Evolutionary conservation across 345 rosid genomes (phyloP), one percentile per base, ranked within the genome.

Genomic region (Chamaenerion angustifolium): DNA sequence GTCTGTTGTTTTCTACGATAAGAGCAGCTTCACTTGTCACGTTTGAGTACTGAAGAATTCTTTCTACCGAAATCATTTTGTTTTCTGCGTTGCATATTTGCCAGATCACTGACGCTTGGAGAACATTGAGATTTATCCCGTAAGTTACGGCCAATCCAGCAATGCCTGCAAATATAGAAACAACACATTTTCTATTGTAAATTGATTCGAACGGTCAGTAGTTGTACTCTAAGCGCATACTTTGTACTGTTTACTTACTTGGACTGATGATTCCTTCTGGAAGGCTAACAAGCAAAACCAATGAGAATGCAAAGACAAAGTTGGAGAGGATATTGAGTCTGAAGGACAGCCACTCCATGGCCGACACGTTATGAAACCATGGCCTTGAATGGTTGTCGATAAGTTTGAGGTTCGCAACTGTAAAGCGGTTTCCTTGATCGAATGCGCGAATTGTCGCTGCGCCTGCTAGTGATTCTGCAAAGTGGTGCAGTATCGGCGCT

Each of bases 291-390:
- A 89, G 82, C 68, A 89, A 63, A 52, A 83, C 79, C 76, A 89
- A 59, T 31, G 97, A 77, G 71, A 79, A 85, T 21, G 90, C 95
- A 68, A 89, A 85, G 16, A 89, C 90, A 62, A 85, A 85, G 68
- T 85, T 85, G 52, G 97, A 89, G 42, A 89, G 72, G 23, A 89
- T 7, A 70, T 85, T 85, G 62, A 89, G 68, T 61, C 97, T 72
- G 75, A 83, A 85, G 56, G 88, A 85, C 58, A 89, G 88, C 97
- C 97, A 89, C 59, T 89, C 97, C 95, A 89, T 85, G 35, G 97
- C 95, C 17, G 95, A 64, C 48, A 67, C 59, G 59, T 69, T 72
- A 63, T 89, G 90, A 69, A 89, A 89, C 97, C 94, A 89, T 54
- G 97, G 90, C 67, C 88, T 83, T 15, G 97, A 85, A 65, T 79